Evolutionary conservation across 1,284 basidiomycete species (phyloP).

Genomic region (Cutaneotrichosporon mucoides): DNA sequence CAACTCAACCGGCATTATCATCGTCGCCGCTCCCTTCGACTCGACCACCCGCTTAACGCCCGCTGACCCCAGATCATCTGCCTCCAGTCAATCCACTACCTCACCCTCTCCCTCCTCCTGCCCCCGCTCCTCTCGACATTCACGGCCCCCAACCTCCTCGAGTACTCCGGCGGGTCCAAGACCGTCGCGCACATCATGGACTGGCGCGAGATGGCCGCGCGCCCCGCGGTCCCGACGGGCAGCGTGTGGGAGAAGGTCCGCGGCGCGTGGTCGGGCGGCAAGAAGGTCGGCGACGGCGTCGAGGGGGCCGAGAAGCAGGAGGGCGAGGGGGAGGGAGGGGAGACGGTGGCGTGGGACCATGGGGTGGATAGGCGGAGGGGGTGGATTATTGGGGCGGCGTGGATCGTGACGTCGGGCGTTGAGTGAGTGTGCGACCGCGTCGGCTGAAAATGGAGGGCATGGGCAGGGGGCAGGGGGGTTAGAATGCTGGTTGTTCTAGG

Average conservation of each 20-base stretch:
- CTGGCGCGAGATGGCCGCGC: slow-evolving; percentile 89
- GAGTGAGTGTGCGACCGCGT: slow-evolving; percentile 59
- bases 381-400: slow-evolving; percentile 80
- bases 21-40: too few species aligned
- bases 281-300: slow-evolving; percentile 33
- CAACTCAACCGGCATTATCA: too few species aligned
- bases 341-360: slow-evolving; percentile 48
- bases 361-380: slow-evolving; percentile 68
- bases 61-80: slow-evolving; percentile 67
- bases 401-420: slow-evolving; percentile 70
- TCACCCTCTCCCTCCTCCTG: slow-evolving; percentile 75
- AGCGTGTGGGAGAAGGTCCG: slow-evolving; percentile 54
- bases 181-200: slow-evolving; percentile 66
- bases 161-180: slow-evolving; percentile 62
- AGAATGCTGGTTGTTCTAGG: neutral
- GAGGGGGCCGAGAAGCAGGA: neutral
- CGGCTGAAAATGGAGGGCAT: neutral
- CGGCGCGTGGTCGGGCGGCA: slow-evolving; percentile 51
- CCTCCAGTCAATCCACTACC: slow-evolving; percentile 87
- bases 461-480: neutral
- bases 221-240: slow-evolving; percentile 59
- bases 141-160: slow-evolving; percentile 67
- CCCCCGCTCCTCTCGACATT: slow-evolving; percentile 73
- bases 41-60: too few species aligned
- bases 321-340: neutral